A percentile compares a stretch with the other conserved stretches of the same genome.
Conservation (phyloP, 306 rosid genomes). For the Prunus salicina region DNA sequence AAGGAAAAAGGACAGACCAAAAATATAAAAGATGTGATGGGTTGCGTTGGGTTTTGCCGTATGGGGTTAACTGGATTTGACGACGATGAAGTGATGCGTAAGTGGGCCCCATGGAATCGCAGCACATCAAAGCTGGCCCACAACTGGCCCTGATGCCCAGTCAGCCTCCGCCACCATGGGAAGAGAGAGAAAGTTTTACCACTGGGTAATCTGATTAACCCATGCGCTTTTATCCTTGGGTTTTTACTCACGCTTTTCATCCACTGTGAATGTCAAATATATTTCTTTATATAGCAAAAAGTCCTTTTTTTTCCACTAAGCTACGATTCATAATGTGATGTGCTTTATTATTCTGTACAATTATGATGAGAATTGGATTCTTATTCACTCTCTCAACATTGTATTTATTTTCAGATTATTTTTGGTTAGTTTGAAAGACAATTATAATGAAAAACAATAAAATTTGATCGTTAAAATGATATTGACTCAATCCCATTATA, state of each 20-base stretch:
- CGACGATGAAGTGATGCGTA: conserved; percentile 14
- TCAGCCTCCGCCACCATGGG: conserved; percentile 17
- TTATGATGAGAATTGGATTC: neutral
- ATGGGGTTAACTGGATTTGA: conserved; percentile 12
- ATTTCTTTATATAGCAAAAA: no score
- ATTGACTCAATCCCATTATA: neutral
- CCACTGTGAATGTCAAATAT: no score
- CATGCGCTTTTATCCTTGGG: neutral
- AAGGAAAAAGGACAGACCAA: neutral
- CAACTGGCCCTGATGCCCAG: conserved; percentile 37
- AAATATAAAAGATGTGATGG: neutral
- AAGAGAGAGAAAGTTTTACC: neutral
- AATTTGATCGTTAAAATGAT: no score
- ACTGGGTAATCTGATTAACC: neutral
- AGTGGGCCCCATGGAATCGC: conserved; percentile 27
- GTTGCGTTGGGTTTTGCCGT: neutral
- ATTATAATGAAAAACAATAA: neutral
- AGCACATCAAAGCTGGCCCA: conserved; percentile 7
- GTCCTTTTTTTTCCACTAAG: no score
- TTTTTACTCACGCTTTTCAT: neutral
- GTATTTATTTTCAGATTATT: neutral
- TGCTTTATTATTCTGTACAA: neutral
- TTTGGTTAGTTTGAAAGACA: neutral
- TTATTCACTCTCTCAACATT: neutral
- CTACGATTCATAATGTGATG: neutral